Conservation (phyloP, 2,329 filamentous ascomycete species). For the Diplocarpon rosae region DNA sequence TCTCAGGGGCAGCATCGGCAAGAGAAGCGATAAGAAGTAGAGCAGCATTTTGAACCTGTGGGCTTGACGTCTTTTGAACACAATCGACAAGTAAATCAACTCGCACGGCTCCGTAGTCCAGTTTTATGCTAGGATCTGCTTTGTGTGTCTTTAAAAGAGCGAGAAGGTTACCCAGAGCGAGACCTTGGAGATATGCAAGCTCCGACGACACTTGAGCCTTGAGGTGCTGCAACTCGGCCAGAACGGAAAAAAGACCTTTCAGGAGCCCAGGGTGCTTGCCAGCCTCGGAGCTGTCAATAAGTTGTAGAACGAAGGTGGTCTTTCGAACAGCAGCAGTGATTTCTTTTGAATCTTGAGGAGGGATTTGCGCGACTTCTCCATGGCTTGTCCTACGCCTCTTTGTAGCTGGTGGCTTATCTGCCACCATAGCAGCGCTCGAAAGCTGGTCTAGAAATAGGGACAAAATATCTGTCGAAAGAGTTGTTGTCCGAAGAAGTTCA, state of each 20-base stretch:
- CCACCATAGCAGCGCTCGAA: conserved; percentile 61
- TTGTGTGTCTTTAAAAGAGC: conserved; percentile 75
- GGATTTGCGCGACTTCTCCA: conserved; percentile 50
- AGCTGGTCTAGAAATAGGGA: conserved; percentile 62
- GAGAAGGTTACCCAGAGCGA: conserved; percentile 71
- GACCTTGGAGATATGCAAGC: conserved; percentile 78
- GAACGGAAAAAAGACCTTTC: conserved; percentile 66
- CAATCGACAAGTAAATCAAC: conserved; percentile 89
- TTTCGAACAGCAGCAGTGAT: conserved; percentile 59
- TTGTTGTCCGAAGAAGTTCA: conserved; percentile 61
- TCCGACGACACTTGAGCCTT: conserved; percentile 73
- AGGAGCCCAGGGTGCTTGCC: conserved; percentile 67
- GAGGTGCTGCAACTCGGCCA: conserved; percentile 82
- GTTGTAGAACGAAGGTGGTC: conserved; percentile 77
- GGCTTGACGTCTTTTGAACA: conserved; percentile 81
- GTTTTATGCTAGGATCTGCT: conserved; percentile 44
- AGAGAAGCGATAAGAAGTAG: conserved; percentile 79
- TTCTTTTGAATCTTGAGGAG: conserved; percentile 53
- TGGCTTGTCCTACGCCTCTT: conserved; percentile 74
- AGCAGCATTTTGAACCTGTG: conserved; percentile 87
- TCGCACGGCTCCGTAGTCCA: conserved; percentile 71
- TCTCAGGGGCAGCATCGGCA: conserved; percentile 76
- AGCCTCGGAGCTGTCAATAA: conserved; percentile 72
- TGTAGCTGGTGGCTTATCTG: conserved; percentile 58
- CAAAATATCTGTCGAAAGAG: conserved; percentile 64